Evolutionary conservation across 2,329 filamentous ascomycete genomes (phyloP).

Genomic region (Metarhizium anisopliae): DNA sequence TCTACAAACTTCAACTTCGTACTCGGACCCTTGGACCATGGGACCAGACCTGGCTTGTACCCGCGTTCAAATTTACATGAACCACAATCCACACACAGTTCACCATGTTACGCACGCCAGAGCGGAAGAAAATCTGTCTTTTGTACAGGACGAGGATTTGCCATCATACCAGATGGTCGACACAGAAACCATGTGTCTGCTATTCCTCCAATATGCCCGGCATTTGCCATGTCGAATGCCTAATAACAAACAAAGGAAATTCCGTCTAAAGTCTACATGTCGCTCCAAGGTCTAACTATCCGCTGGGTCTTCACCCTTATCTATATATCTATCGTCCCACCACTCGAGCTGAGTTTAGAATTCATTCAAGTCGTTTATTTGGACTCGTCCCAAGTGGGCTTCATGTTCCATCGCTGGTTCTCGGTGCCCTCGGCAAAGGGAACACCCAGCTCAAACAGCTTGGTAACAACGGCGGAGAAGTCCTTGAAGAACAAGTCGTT

Average conservation of each 20-base stretch:
- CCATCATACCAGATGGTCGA: neutral
- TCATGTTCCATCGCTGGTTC: conserved; percentile 52
- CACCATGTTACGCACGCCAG: neutral
- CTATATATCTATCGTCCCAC: neutral
- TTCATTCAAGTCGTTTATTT: conserved; percentile 9
- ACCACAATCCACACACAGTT: neutral
- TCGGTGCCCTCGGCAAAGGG: conserved; percentile 64
- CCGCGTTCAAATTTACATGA: neutral
- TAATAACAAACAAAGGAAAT: neutral
- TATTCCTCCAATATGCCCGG: neutral
- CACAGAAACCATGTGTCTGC: neutral
- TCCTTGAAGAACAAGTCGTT: conserved; percentile 90
- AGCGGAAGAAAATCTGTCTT: neutral
- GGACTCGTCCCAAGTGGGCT: conserved; percentile 36
- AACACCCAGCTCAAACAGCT: conserved; percentile 90
- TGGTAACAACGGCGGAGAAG: conserved; percentile 68
- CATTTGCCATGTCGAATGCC: neutral
- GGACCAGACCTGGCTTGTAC: neutral
- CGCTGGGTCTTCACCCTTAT: neutral
- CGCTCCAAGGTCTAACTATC: neutral
- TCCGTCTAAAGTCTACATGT: conserved; percentile 4
- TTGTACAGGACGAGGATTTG: neutral
- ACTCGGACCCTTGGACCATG: neutral
- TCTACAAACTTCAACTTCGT: neutral
- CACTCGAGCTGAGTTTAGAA: neutral